Evolutionary conservation across 2,329 filamentous ascomycete genomes (phyloP).

Genomic region (Chrysoporthe puriensis): DNA sequence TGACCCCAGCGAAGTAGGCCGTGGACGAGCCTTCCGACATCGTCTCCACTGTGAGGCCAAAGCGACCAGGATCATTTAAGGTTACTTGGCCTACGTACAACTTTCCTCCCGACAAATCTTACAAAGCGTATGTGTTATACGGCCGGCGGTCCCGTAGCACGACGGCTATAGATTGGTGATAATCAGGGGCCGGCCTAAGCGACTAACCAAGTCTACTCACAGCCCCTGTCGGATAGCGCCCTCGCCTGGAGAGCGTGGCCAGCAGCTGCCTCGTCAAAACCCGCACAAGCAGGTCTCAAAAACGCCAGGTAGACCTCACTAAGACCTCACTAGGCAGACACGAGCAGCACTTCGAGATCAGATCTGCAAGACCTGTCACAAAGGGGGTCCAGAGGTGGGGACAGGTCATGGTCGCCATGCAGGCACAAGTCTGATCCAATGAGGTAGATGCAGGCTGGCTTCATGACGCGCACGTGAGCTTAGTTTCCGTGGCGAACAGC

Average conservation of each 20-base stretch:
- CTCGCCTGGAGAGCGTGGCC: neutral
- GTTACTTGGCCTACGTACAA: neutral
- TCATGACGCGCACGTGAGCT: neutral
- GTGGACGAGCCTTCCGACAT: neutral
- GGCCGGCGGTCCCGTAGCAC: neutral
- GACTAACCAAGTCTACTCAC: neutral
- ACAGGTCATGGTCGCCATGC: neutral
- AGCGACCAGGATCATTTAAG: neutral
- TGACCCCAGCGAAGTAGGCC: neutral
- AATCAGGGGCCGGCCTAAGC: neutral
- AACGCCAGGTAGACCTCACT: no score
- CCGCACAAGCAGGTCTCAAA: neutral
- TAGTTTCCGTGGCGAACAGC: neutral
- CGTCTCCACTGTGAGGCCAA: neutral
- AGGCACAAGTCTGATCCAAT: neutral
- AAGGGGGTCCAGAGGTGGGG: neutral
- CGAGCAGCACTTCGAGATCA: neutral
- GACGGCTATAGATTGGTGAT: neutral
- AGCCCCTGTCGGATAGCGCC: neutral
- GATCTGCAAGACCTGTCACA: conserved; percentile 4
- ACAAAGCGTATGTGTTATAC: neutral
- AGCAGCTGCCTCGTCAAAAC: neutral
- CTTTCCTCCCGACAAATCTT: neutral
- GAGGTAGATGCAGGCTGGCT: neutral
- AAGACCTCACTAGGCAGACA: neutral